Percentiles rank a stretch among this genome's conserved stretches.
These are phyloP conservation scores for Penicillium bovifimosum DNA, from an alignment of 495 filamentous ascomycete genomes.

Conservation along the genomic window DNA sequence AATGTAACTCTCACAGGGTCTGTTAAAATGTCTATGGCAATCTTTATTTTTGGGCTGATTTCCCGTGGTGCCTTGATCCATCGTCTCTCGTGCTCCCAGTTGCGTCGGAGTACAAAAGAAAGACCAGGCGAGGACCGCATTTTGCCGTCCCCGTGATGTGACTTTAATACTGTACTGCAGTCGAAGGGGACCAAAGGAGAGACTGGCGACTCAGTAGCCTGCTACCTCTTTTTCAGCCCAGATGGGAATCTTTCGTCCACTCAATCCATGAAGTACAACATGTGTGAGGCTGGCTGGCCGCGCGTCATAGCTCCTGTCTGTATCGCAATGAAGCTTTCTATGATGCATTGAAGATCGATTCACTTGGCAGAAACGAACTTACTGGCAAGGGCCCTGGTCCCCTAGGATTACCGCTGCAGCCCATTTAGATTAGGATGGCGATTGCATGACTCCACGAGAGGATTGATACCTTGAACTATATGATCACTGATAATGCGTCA, in stretches of 20 bases:
- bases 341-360: neutral
- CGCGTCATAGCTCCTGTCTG: conserved; percentile 24
- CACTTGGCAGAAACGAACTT: neutral
- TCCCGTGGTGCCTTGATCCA: conserved; percentile 12
- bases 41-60: conserved; percentile 15
- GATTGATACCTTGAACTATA: neutral
- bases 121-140: conserved; percentile 6
- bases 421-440: conserved; percentile 5
- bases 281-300: conserved; percentile 15
- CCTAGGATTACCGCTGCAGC: conserved; percentile 15
- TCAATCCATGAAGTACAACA: conserved; percentile 14
- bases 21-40: neutral
- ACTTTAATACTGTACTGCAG: neutral
- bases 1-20: neutral
- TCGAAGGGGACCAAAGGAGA: neutral
- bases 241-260: conserved; percentile 9
- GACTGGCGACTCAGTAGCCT: conserved; percentile 2
- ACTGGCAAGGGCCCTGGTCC: conserved; percentile 5
- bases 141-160: neutral
- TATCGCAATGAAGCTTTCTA: conserved; percentile 8
- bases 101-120: conserved; percentile 14
- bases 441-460: neutral
- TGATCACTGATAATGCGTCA: neutral
- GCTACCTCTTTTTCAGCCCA: conserved; percentile 7
- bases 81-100: conserved; percentile 14